phyloP scores from a whole-genome alignment of 495 filamentous ascomycete genomes.

The Penicillium taxi region DNA sequence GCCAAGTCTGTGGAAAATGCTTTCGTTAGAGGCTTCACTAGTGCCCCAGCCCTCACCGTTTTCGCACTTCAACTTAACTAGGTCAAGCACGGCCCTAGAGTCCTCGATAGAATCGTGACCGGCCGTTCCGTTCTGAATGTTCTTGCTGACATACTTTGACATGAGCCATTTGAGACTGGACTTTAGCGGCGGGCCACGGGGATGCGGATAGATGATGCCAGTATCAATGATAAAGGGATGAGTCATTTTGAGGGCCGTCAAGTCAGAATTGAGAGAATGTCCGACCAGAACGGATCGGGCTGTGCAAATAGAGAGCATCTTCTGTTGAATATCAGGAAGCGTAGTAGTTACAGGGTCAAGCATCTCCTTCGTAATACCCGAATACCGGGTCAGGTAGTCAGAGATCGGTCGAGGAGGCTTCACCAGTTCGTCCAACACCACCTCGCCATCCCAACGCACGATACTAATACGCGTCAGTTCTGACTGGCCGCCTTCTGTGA shows the following conservation, averaged over 20 bases:
- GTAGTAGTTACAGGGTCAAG: conserved; percentile 76
- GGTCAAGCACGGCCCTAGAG: conserved; percentile 78
- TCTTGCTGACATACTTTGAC: conserved; percentile 68
- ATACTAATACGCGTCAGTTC: conserved; percentile 85
- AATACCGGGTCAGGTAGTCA: conserved; percentile 82
- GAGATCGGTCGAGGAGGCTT: conserved; percentile 78
- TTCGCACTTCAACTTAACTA: conserved; percentile 92
- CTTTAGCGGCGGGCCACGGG: conserved; percentile 63
- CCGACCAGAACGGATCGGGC: conserved; percentile 76
- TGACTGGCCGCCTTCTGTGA: conserved; percentile 62
- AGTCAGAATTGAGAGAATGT: conserved; percentile 86
- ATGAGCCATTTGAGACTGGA: conserved; percentile 76
- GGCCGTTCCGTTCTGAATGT: conserved; percentile 71
- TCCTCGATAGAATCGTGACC: conserved; percentile 94
- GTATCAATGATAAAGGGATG: conserved; percentile 95
- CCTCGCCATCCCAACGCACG: conserved; percentile 73
- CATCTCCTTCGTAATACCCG: conserved; percentile 81
- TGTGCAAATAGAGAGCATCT: conserved; percentile 62
- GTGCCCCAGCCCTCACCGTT: conserved; percentile 79
- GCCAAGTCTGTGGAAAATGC: conserved; percentile 75
- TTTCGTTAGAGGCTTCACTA: conserved; percentile 64
- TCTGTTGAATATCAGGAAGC: conserved; percentile 71
- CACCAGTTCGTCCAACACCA: conserved; percentile 81
- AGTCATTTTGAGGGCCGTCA: conserved; percentile 71
- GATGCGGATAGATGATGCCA: conserved; percentile 73